Evolutionary conservation across 2,329 filamentous ascomycete genomes (phyloP).

Genomic region (Colletotrichum orbiculare): DNA sequence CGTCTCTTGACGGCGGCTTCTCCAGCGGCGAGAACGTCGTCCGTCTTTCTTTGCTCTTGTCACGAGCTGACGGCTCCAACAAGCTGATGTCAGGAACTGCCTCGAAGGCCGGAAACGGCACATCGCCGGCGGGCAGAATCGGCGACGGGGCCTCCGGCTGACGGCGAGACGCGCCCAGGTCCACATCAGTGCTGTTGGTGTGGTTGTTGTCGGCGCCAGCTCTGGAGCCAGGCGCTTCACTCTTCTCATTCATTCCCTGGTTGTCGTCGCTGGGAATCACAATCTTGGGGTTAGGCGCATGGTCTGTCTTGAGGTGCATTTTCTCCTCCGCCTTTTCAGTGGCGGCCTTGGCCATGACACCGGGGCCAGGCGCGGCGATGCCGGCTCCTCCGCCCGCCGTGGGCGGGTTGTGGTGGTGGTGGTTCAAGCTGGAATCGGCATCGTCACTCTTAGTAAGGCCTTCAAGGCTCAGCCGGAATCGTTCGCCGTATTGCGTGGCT

Average conservation of each 20-base stretch:
- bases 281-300: conserved; percentile 45
- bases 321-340: conserved; percentile 49
- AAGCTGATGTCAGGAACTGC: conserved; percentile 43
- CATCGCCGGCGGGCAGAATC: conserved; percentile 54
- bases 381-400: conserved; percentile 51
- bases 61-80: conserved; percentile 46
- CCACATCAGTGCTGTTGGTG: conserved; percentile 40
- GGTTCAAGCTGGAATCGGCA: conserved; percentile 55
- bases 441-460: conserved; percentile 65
- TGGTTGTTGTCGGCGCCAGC: conserved; percentile 25
- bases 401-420: conserved; percentile 42
- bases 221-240: conserved; percentile 10
- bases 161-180: conserved; percentile 41
- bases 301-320: conserved; percentile 41
- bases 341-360: conserved; percentile 49
- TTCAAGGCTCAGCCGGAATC: conserved; percentile 77
- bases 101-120: conserved; percentile 62
- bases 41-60: conserved; percentile 59
- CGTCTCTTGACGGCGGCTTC: conserved; percentile 55
- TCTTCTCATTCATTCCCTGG: conserved; percentile 54
- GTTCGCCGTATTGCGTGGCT: conserved; percentile 79
- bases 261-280: conserved; percentile 46
- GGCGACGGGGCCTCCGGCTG: conserved; percentile 54
- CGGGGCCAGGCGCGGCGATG: conserved; percentile 55
- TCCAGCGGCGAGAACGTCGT: conserved; percentile 68